A percentile compares a stretch with the other conserved stretches of the same genome.
These are phyloP conservation scores for Nigrospora oryzae DNA, from an alignment of 2,329 filamentous ascomycete species.

Conservation along the genomic window DNA sequence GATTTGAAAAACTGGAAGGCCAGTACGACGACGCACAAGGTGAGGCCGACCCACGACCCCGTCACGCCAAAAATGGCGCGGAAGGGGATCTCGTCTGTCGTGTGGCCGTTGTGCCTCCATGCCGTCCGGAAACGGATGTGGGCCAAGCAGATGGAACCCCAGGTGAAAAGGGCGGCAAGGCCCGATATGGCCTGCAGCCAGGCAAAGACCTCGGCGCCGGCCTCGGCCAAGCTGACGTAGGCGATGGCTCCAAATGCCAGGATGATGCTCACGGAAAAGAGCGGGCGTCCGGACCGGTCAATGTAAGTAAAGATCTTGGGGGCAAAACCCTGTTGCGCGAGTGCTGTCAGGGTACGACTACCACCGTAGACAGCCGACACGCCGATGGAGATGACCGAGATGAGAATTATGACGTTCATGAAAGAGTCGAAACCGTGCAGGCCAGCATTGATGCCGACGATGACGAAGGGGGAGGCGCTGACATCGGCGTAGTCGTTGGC, in stretches of 20 bases:
- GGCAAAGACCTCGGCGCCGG: slow-evolving; percentile 45
- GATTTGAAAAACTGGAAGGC: slow-evolving; percentile 42
- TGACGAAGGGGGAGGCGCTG: slow-evolving; percentile 47
- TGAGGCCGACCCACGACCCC: slow-evolving; percentile 57
- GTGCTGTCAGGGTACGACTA: slow-evolving; percentile 48
- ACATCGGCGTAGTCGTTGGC: slow-evolving; percentile 35
- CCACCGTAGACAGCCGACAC: slow-evolving; percentile 52
- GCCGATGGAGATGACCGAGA: slow-evolving; percentile 50
- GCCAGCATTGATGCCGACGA: slow-evolving; percentile 45
- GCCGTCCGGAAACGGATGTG: slow-evolving; percentile 63
- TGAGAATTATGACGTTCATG: slow-evolving; percentile 51
- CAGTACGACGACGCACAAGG: slow-evolving; percentile 47
- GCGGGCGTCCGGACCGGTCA: slow-evolving; percentile 47
- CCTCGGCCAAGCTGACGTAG: slow-evolving; percentile 34
- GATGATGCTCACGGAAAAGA: slow-evolving; percentile 37
- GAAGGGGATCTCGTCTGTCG: slow-evolving; percentile 60
- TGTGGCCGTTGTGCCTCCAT: slow-evolving; percentile 54
- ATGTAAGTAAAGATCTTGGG: slow-evolving; percentile 49
- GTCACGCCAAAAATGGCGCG: slow-evolving; percentile 49
- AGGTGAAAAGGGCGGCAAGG: slow-evolving; percentile 58
- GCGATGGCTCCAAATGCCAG: slow-evolving; percentile 42
- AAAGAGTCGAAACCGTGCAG: slow-evolving; percentile 43
- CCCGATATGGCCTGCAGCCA: slow-evolving; percentile 62
- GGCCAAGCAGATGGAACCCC: slow-evolving; percentile 59
- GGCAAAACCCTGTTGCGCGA: slow-evolving; percentile 51